Evolutionary conservation across 2,329 filamentous ascomycete genomes (phyloP).

Genomic region (Parasarocladium wereldwijsianum): DNA sequence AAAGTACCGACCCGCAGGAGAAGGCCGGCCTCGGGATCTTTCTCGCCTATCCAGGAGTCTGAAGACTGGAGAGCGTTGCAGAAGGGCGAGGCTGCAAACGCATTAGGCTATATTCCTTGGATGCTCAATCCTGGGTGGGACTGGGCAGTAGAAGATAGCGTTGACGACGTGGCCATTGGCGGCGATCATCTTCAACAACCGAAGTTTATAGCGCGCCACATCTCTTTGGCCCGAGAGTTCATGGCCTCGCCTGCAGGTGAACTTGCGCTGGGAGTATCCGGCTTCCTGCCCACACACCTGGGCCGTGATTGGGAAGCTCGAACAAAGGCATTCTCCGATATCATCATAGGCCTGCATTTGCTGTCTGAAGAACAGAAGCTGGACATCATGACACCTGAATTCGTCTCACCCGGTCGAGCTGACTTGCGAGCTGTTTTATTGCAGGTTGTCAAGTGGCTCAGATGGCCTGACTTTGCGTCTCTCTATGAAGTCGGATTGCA

Average conservation of each 20-base stretch:
- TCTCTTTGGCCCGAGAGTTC: conserved; percentile 50
- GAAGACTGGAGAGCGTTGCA: conserved; percentile 35
- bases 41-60: conserved; percentile 19
- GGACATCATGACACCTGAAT: conserved; percentile 38
- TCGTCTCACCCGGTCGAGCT: conserved; percentile 25
- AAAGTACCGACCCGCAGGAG: conserved; percentile 16
- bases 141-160: conserved; percentile 50
- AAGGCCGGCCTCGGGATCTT: conserved; percentile 19
- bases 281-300: conserved; percentile 51
- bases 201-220: conserved; percentile 34
- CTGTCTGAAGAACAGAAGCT: conserved; percentile 85
- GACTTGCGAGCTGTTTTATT: conserved; percentile 60
- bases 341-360: conserved; percentile 67
- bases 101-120: conserved; percentile 37
- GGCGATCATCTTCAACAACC: conserved; percentile 11
- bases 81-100: conserved; percentile 28
- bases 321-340: conserved; percentile 46
- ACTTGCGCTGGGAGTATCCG: conserved; percentile 33
- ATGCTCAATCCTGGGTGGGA: conserved; percentile 52
- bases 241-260: conserved; percentile 43
- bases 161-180: conserved; percentile 14
- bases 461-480: conserved; percentile 41
- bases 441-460: conserved; percentile 71
- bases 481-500: conserved; percentile 39
- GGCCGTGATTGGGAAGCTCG: conserved; percentile 38